Base-by-base conservation (phyloP, 73 alveolate species). In the Symbiodinium natans region DNA sequence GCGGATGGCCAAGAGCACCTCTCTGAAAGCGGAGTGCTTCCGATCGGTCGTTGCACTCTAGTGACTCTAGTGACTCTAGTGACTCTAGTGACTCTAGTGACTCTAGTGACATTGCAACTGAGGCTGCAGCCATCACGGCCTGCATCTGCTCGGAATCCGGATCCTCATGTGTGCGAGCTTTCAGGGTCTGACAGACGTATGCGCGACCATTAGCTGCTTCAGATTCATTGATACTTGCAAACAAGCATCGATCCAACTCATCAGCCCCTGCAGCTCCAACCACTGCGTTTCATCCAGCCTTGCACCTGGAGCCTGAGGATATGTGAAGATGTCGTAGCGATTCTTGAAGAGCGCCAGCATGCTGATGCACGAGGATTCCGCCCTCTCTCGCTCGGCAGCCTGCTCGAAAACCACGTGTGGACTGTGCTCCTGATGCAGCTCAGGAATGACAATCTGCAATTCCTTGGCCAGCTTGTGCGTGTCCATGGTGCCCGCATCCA, bases 311-410 rank as follows among this genome's bases (percentile, higher is more conserved):
- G 80, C 97, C 97, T 90, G 97, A 0, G 97, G 97, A n/a, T 73
- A 36, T 27, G 80, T 85, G 34, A 90, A 73, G 77, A 90, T 82
- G 77, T 90, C 97, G 38, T 90, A 90, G 97, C 97, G 97, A 33
- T 90, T 27, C 40, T 41, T 36, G 77, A 73, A 29, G 52, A 90
- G 38, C 9, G 89, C 83, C 97, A 90, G 4, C 88, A 90, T 13
- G 83, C 80, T 71, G 80, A 90, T 68, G 46, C 97, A 90, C 19
- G 97, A 36, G 13, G 97, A 90, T 29, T 68, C 97, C 8, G 97
- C 97, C 40, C 97, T 84, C 39, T 68, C 88, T 2, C 97, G 43
- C 29, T 90, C 97, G 0, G 80, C 87, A 39, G 40, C 75, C 97
- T 90, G 73, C 84, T 38, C 87, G 33, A 90, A 90, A 43, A 87